phyloP scores from a whole-genome alignment of 257 asterid genomes.

The Thymus quinquecostatus region DNA sequence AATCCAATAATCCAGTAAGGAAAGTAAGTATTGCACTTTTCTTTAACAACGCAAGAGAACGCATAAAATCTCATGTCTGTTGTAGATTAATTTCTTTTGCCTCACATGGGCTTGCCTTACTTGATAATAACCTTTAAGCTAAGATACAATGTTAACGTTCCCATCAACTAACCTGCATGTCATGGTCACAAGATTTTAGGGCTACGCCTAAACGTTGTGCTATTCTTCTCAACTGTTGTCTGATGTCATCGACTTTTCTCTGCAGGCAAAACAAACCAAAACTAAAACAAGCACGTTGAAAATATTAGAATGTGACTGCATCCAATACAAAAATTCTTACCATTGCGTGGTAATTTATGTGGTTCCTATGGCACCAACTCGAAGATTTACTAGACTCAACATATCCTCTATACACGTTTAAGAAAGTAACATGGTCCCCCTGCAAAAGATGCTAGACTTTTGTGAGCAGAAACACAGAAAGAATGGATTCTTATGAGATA shows the following conservation, averaged over 20 bases:
- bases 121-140: neutral
- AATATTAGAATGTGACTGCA: constrained; percentile 19
- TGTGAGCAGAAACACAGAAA: constrained; percentile 9
- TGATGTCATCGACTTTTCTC: constrained; percentile 82
- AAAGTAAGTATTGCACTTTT: neutral
- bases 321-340: constrained; percentile 41
- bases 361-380: constrained; percentile 95
- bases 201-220: constrained; percentile 76
- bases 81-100: too few species aligned
- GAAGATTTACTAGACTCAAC: constrained; percentile 79
- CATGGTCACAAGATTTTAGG: constrained; percentile 83
- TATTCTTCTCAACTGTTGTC: constrained; percentile 79
- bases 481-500: neutral
- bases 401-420: constrained; percentile 91
- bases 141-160: constrained; percentile 20
- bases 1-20: constrained; percentile 10
- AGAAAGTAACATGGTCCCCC: constrained; percentile 96
- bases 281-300: constrained; percentile 16
- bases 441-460: constrained; percentile 37
- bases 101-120: neutral
- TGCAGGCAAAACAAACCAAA: constrained; percentile 42
- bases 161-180: constrained; percentile 56
- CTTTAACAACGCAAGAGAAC: neutral
- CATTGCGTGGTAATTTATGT: constrained; percentile 91
- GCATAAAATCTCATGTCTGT: neutral